phyloP scores from a whole-genome alignment of 192 early-diverging fungal genomes.

The Anaeromyces robustus region DNA sequence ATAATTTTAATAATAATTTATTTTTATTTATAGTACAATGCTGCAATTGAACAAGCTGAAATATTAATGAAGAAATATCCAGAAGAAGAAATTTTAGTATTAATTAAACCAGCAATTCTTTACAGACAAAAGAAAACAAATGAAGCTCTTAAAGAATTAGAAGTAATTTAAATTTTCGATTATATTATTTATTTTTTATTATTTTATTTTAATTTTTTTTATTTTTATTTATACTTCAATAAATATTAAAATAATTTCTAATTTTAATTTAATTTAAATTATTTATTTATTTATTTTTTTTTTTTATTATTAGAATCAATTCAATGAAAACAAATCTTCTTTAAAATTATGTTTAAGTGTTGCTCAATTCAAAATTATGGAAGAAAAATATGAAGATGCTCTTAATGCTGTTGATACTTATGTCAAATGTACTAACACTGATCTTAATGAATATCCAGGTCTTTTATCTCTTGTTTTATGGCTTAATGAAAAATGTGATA shows the following conservation, averaged over 20 bases:
- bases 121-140: conserved; percentile 33
- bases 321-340: conserved; percentile 16
- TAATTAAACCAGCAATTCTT: conserved; percentile 37
- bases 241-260: too few relatives aligned
- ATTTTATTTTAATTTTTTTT: not conserved
- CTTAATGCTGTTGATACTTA: conserved; percentile 25
- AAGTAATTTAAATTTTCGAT: not conserved
- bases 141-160: conserved; percentile 38
- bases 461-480: conserved; percentile 53
- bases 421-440: conserved; percentile 15
- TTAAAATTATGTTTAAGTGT: conserved; percentile 43
- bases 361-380: conserved; percentile 34
- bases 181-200: not conserved
- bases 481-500: conserved; percentile 49
- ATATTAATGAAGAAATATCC: conserved; percentile 38
- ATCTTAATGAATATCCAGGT: conserved; percentile 31
- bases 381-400: conserved; percentile 27
- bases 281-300: not conserved
- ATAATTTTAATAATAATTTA: not conserved
- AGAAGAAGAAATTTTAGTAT: conserved; percentile 32
- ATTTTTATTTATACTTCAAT: too few relatives aligned
- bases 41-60: conserved; percentile 29
- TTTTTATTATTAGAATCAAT: conserved; percentile 9
- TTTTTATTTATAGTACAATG: conserved; percentile 17
- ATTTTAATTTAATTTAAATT: not conserved